phyloP scores from a whole-genome alignment of 352 stramenopile genomes.

The Pythium graminicola region DNA sequence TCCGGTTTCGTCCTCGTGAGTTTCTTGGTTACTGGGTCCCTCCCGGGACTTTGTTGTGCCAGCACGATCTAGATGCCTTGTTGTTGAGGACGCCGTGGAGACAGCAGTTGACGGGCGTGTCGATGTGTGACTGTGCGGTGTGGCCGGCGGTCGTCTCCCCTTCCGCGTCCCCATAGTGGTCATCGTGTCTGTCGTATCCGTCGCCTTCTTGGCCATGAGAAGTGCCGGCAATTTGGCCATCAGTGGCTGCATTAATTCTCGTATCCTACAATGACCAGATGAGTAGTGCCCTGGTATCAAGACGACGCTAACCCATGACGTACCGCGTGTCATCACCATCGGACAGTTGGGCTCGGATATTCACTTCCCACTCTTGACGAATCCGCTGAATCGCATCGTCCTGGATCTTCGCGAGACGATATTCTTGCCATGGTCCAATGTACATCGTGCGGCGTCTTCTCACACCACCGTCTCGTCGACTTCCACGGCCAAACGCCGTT shows the following conservation, averaged over 20 bases:
- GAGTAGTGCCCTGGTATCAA: too few relatives aligned
- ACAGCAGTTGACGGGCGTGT: slow-evolving; percentile 14
- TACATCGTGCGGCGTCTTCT: slow-evolving; percentile 40
- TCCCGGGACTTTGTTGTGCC: not conserved
- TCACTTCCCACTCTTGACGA: slow-evolving; percentile 52
- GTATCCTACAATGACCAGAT: slow-evolving; percentile 31
- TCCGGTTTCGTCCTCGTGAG: slow-evolving; percentile 3
- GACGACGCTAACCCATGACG: not conserved
- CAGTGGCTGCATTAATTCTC: slow-evolving; percentile 73
- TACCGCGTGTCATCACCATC: slow-evolving; percentile 41
- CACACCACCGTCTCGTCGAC: not conserved
- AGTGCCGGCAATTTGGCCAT: slow-evolving; percentile 61
- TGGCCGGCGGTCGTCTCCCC: slow-evolving; percentile 1
- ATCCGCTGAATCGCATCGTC: slow-evolving; percentile 67
- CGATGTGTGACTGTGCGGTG: slow-evolving; percentile 7
- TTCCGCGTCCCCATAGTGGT: slow-evolving; percentile 9
- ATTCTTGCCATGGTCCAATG: slow-evolving; percentile 83
- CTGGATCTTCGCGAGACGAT: slow-evolving; percentile 79
- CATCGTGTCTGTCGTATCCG: not conserved
- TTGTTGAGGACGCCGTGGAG: slow-evolving; percentile 11
- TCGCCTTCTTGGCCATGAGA: slow-evolving; percentile 44
- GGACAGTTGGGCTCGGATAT: slow-evolving; percentile 46
- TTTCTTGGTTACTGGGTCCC: slow-evolving; percentile 20
- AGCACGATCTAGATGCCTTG: not conserved
- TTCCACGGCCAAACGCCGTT: too few relatives aligned